Conservation (phyloP, 352 stramenopile species). For the Phytophthora rubi region DNA sequence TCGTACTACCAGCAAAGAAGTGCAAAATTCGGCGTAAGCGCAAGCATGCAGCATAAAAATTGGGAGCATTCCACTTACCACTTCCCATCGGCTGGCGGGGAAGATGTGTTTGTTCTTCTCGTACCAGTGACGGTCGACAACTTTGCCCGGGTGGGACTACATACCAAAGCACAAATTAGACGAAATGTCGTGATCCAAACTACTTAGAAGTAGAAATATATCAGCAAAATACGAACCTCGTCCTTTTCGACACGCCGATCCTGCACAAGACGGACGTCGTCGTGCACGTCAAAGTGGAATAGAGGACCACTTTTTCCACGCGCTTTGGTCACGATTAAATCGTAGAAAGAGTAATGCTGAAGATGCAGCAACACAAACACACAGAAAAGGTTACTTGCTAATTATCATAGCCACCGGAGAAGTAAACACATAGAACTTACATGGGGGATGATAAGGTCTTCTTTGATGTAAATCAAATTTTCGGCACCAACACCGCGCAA, state of each 20-base stretch:
- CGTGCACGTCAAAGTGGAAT: conserved; percentile 98
- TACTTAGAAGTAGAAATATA: background rate
- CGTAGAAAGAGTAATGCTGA: conserved; percentile 98
- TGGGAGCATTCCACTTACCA: conserved; percentile 50
- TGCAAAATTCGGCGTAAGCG: background rate
- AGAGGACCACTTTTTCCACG: conserved; percentile 97
- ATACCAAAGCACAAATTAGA: conserved; percentile 14
- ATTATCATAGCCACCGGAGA: no score
- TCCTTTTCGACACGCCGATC: conserved; percentile 97
- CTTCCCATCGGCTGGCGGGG: conserved; percentile 97
- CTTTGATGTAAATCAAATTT: conserved; percentile 98
- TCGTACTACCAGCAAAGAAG: conserved; percentile 58
- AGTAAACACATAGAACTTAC: conserved; percentile 38
- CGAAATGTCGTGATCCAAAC: background rate
- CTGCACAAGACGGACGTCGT: conserved; percentile 91
- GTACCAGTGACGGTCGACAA: conserved; percentile 98
- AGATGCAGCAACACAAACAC: conserved; percentile 13
- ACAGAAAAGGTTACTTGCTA: conserved; percentile 7
- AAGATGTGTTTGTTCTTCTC: conserved; percentile 99
- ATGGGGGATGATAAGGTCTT: conserved; percentile 98
- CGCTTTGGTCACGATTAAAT: conserved; percentile 98
- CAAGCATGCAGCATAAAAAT: background rate
- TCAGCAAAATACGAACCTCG: conserved; percentile 59
- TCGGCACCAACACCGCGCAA: conserved; percentile 91
- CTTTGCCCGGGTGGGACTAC: conserved; percentile 96